Conservation (phyloP, 169 alveolate genomes). For the Plasmodium adleri region DNA sequence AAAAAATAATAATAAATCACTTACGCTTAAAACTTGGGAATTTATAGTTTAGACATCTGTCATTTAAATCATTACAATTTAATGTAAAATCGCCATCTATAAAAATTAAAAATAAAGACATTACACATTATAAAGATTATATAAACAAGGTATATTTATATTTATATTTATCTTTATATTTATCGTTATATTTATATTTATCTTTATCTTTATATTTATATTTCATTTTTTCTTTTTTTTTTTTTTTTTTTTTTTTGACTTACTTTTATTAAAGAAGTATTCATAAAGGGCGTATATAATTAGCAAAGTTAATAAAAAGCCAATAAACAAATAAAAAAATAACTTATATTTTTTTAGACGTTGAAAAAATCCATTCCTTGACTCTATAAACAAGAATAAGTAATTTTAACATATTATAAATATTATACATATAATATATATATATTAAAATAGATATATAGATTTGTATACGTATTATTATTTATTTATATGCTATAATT, state of each 20-base stretch:
- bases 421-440: no score
- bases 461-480: no score
- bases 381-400: not conserved
- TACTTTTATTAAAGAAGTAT: no score
- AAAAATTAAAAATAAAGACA: not conserved
- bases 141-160: not conserved
- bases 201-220: not conserved
- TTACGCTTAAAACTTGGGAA: conserved; percentile 65
- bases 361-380: conserved; percentile 6
- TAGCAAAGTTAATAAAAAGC: not conserved
- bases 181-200: not conserved
- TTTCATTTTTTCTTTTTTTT: not conserved
- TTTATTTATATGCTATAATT: no score
- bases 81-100: conserved; percentile 27
- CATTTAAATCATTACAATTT: conserved; percentile 49
- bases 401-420: no score
- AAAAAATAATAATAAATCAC: not conserved
- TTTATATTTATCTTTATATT: not conserved
- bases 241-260: not conserved
- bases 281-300: no score
- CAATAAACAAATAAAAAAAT: conserved; percentile 26
- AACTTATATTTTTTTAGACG: conserved; percentile 14
- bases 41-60: conserved; percentile 24
- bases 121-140: not conserved
- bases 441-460: no score